Percentiles rank a stretch among this genome's conserved stretches.
phyloP scores from a whole-genome alignment of 169 alveolate species.

The Eimeria brunetti region DNA sequence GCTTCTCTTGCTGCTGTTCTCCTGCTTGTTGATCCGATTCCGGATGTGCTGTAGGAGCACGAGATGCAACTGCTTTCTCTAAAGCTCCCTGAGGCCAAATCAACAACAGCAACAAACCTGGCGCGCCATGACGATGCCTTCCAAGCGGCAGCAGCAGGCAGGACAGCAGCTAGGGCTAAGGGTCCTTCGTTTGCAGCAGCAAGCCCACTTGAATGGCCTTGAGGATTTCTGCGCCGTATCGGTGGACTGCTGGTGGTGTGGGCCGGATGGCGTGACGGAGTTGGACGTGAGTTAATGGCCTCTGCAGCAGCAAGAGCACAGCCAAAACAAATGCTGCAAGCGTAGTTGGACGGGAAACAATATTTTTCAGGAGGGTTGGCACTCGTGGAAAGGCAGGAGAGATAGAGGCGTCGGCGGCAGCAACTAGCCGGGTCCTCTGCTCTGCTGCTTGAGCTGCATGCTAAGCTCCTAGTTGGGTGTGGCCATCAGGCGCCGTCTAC shows the following conservation, averaged over 20 bases:
- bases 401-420: not conserved
- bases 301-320: conserved; percentile 41
- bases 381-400: not conserved
- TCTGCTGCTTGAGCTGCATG: not conserved
- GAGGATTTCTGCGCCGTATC: conserved; percentile 47
- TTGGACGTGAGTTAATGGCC: conserved; percentile 52
- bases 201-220: conserved; percentile 47
- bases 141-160: conserved; percentile 5
- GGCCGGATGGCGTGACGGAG: conserved; percentile 72
- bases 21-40: not conserved
- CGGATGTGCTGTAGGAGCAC: not conserved
- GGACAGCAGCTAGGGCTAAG: not conserved
- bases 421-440: not conserved
- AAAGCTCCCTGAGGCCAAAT: not conserved
- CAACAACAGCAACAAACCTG: not conserved
- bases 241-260: conserved; percentile 59
- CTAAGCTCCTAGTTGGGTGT: not conserved
- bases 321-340: not conserved
- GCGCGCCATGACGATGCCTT: not conserved
- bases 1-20: conserved; percentile 29
- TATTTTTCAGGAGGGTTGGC: not conserved
- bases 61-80: conserved; percentile 8
- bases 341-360: not conserved
- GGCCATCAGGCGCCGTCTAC: not conserved
- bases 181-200: not conserved